Percentiles rank a stretch among this genome's conserved stretches.
These are phyloP conservation scores for Basipetospora chlamydospora DNA, from an alignment of 2,329 filamentous ascomycete species.

Conservation along the genomic window DNA sequence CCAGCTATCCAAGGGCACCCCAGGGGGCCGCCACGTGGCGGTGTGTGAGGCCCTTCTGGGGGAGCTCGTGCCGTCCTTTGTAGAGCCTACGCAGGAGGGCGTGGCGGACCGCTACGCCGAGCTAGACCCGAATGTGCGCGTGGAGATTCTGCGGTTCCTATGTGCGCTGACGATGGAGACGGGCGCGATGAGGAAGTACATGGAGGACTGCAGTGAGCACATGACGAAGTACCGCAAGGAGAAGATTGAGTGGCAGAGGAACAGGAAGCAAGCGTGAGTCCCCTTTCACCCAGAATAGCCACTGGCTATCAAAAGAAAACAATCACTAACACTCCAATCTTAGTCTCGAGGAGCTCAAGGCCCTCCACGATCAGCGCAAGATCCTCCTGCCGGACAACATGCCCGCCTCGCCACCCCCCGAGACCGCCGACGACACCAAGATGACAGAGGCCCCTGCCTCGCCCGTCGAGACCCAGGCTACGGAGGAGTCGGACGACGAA, in stretches of 20 bases:
- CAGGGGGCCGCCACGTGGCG: constrained; percentile 53
- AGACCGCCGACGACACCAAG: constrained; percentile 43
- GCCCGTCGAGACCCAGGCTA: constrained; percentile 35
- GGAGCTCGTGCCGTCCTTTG: constrained; percentile 64
- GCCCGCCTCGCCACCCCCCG: constrained; percentile 43
- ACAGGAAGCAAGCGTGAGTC: constrained; percentile 53
- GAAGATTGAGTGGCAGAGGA: constrained; percentile 82
- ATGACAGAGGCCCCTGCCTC: constrained; percentile 40
- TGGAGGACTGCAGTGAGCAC: constrained; percentile 82
- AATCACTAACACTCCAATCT: constrained; percentile 14
- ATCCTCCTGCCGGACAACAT: constrained; percentile 59
- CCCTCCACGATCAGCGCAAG: constrained; percentile 59
- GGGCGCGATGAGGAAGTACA: constrained; percentile 70
- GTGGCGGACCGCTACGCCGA: constrained; percentile 57
- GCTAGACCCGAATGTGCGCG: constrained; percentile 71
- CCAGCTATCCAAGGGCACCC: constrained; percentile 67
- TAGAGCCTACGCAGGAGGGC: constrained; percentile 61
- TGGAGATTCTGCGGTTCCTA: constrained; percentile 69
- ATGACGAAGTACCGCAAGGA: constrained; percentile 94
- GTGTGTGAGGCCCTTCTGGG: constrained; percentile 66
- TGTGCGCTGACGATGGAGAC: constrained; percentile 78
- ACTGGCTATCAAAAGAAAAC: constrained; percentile 7
- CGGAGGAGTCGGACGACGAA: constrained; percentile 59
- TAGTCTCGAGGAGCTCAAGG: constrained; percentile 56
- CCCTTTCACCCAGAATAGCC: too few species aligned